phyloP scores from a whole-genome alignment of 345 rosid genomes.

The Hibiscus syriacus region DNA sequence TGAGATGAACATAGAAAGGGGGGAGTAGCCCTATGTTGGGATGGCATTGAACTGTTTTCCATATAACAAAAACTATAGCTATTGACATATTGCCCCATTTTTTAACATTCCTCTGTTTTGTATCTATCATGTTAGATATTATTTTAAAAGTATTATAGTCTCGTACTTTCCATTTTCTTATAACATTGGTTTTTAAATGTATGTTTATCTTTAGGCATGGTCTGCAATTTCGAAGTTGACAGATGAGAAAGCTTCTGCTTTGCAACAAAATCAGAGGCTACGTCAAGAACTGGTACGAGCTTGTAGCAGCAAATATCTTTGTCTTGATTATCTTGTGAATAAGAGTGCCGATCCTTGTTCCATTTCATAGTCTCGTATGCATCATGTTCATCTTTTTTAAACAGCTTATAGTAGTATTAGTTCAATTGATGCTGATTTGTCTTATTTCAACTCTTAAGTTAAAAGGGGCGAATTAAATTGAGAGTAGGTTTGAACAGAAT shows the following conservation, averaged over 20 bases:
- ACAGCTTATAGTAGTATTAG: neutral
- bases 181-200: neutral
- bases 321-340: neutral
- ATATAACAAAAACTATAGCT: neutral
- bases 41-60: neutral
- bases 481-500: neutral
- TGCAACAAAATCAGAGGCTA: constrained; percentile 53
- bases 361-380: neutral
- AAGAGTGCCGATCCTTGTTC: neutral
- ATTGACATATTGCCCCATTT: too few relatives aligned
- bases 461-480: neutral
- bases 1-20: neutral
- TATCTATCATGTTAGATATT: neutral
- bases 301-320: neutral
- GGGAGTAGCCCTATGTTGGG: neutral
- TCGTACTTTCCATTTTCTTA: constrained; percentile 1
- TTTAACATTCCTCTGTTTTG: neutral
- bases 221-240: constrained; percentile 62
- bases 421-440: neutral
- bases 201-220: constrained; percentile 44
- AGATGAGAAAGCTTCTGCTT: constrained; percentile 64
- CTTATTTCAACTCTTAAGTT: neutral
- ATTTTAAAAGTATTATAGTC: neutral
- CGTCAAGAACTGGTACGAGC: constrained; percentile 60
- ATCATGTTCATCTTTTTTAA: neutral